These are phyloP conservation scores for Kodamaea plutei DNA, from an alignment of 1,139 yeast species.

Conservation along the genomic window DNA sequence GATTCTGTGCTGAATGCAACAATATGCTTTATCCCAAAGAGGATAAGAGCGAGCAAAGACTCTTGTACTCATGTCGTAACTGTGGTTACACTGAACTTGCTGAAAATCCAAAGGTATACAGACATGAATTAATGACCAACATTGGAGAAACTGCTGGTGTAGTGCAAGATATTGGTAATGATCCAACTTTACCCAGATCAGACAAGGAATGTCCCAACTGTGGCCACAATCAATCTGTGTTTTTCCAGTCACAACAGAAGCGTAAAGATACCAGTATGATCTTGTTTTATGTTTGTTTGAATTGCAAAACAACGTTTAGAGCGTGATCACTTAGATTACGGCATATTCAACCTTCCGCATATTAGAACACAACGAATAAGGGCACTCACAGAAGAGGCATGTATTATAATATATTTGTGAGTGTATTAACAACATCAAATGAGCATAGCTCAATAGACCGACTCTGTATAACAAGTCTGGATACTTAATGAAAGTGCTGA, in stretches of 20 bases:
- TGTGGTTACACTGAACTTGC: slow-evolving; percentile 94
- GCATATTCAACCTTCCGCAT: no score
- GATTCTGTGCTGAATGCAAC: slow-evolving; percentile 93
- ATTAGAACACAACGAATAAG: no score
- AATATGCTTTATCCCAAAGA: slow-evolving; percentile 99
- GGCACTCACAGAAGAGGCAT: neutral
- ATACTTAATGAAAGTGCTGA: no score
- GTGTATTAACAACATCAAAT: no score
- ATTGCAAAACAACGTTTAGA: slow-evolving; percentile 74
- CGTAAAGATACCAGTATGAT: slow-evolving; percentile 95
- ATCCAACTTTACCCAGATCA: slow-evolving; percentile 93
- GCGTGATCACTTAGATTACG: no score
- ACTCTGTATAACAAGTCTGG: no score
- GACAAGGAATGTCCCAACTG: slow-evolving; percentile 92
- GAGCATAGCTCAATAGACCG: no score
- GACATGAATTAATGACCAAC: slow-evolving; percentile 88
- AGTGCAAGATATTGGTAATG: slow-evolving; percentile 92
- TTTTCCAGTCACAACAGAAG: slow-evolving; percentile 93
- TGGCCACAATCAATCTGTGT: slow-evolving; percentile 84
- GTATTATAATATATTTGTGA: no score
- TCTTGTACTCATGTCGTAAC: slow-evolving; percentile 90
- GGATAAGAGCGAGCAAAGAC: slow-evolving; percentile 68
- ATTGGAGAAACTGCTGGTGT: slow-evolving; percentile 97
- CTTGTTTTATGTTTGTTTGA: slow-evolving; percentile 85
- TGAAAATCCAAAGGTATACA: slow-evolving; percentile 80